Evolutionary conservation across 192 early-diverging fungal genomes (phyloP).

Genomic region (Phycomyces nitens): DNA sequence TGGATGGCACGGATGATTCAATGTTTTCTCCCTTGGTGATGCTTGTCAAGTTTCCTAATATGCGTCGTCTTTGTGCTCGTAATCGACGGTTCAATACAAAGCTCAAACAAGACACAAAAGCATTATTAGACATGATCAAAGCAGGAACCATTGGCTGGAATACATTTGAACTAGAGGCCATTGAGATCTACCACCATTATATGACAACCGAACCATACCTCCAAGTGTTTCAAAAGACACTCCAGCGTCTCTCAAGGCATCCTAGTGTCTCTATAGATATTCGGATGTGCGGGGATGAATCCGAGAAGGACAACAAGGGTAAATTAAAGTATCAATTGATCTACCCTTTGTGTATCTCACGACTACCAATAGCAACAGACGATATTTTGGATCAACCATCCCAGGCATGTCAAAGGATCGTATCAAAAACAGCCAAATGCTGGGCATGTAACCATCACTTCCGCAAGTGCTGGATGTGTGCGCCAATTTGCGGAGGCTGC

Average conservation of each 20-base stretch:
- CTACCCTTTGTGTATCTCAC: background rate
- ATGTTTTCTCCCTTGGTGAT: conserved; percentile 48
- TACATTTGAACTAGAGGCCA: conserved; percentile 31
- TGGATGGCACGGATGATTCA: conserved; percentile 46
- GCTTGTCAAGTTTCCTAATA: conserved; percentile 48
- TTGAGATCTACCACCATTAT: conserved; percentile 43
- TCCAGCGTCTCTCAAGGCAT: conserved; percentile 19
- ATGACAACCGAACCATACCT: conserved; percentile 37
- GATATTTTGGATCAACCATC: background rate
- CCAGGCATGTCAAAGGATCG: conserved; percentile 28
- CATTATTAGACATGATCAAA: conserved; percentile 41
- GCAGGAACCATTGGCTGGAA: conserved; percentile 25
- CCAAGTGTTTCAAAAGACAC: conserved; percentile 17
- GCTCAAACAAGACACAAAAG: conserved; percentile 35
- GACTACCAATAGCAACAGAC: background rate
- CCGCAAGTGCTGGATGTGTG: conserved; percentile 37
- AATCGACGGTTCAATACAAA: conserved; percentile 41
- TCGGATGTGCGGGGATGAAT: conserved; percentile 24
- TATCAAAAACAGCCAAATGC: conserved; percentile 33
- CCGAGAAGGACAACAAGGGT: conserved; percentile 18
- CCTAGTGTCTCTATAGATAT: conserved; percentile 30
- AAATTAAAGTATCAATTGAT: background rate
- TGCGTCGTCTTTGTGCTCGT: conserved; percentile 35
- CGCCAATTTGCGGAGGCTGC: conserved; percentile 25
- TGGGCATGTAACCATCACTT: conserved; percentile 33